A percentile compares a stretch with the other conserved stretches of the same genome.
Evolutionary conservation across 2,329 filamentous ascomycete species (phyloP).

Genomic region (Ophiosphaerella korrae): DNA sequence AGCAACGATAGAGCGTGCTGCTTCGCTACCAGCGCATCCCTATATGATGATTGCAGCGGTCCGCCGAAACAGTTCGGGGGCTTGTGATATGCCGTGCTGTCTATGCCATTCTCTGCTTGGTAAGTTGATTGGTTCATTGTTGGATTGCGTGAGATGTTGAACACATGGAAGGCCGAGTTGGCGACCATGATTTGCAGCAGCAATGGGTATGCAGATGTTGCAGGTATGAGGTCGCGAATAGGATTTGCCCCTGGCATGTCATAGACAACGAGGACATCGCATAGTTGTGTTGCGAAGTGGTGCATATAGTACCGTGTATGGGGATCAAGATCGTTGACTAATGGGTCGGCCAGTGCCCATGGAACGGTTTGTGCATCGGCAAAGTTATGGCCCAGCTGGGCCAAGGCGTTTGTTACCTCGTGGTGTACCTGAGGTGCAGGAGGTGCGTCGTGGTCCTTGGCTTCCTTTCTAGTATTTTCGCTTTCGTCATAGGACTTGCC

Average conservation of each 20-base stretch:
- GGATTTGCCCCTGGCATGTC: constrained; percentile 54
- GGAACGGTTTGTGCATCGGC: constrained; percentile 32
- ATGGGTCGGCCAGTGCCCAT: constrained; percentile 58
- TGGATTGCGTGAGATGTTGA: constrained; percentile 45
- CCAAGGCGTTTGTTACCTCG: not conserved
- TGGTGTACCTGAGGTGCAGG: constrained; percentile 9
- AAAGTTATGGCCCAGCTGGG: not conserved
- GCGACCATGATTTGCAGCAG: constrained; percentile 55
- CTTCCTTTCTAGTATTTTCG: constrained; percentile 25
- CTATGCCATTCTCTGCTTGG: constrained; percentile 39
- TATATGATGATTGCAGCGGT: constrained; percentile 37
- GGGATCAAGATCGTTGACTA: constrained; percentile 60
- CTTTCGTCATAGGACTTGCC: constrained; percentile 56
- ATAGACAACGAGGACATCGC: constrained; percentile 60
- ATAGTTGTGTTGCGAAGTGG: constrained; percentile 57
- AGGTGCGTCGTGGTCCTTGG: constrained; percentile 27
- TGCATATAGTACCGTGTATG: constrained; percentile 54
- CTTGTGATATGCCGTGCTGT: constrained; percentile 42
- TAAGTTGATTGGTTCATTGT: constrained; percentile 38
- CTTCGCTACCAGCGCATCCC: constrained; percentile 53
- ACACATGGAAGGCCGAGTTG: constrained; percentile 55
- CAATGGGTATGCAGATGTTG: constrained; percentile 52
- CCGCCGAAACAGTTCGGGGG: constrained; percentile 47
- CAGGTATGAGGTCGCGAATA: constrained; percentile 55
- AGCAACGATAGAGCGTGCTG: constrained; percentile 54